Conservation (phyloP, 2,329 filamentous ascomycete genomes). For the Aspergillus neotritici region DNA sequence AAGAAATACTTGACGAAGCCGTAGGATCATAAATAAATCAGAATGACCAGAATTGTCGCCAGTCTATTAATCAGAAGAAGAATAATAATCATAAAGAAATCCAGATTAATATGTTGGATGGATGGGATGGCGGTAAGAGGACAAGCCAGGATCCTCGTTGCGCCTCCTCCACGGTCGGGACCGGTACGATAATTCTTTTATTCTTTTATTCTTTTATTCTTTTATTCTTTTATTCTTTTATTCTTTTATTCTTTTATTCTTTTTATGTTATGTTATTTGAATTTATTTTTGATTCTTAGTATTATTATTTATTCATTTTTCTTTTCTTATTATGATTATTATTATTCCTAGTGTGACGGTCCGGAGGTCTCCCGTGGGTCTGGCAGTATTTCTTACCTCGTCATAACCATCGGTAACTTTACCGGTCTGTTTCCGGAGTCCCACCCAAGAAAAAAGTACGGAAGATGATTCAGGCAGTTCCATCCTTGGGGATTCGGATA, state of each 20-base stretch:
- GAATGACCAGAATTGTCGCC: too few species aligned
- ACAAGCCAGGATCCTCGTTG: slow-evolving; percentile 15
- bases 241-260: slow-evolving; percentile 8
- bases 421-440: slow-evolving; percentile 28
- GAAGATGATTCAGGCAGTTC: slow-evolving; percentile 6
- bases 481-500: slow-evolving; percentile 2
- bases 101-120: neutral
- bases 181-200: slow-evolving; percentile 8
- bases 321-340: slow-evolving; percentile 8
- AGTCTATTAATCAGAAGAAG: too few species aligned
- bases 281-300: slow-evolving; percentile 8
- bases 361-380: slow-evolving; percentile 24
- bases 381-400: slow-evolving; percentile 16
- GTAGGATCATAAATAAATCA: too few species aligned
- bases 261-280: slow-evolving; percentile 12
- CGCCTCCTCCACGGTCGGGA: slow-evolving; percentile 15
- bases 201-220: slow-evolving; percentile 4
- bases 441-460: slow-evolving; percentile 21
- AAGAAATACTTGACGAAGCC: too few species aligned
- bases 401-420: slow-evolving; percentile 20
- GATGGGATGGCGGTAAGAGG: slow-evolving; percentile 20
- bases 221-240: slow-evolving; percentile 8
- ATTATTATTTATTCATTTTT: slow-evolving; percentile 5
- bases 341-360: slow-evolving; percentile 9
- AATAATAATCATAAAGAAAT: too few species aligned